These are phyloP conservation scores for Ogataea paraovalis DNA, from an alignment of 805 yeast species.

Conservation along the genomic window DNA sequence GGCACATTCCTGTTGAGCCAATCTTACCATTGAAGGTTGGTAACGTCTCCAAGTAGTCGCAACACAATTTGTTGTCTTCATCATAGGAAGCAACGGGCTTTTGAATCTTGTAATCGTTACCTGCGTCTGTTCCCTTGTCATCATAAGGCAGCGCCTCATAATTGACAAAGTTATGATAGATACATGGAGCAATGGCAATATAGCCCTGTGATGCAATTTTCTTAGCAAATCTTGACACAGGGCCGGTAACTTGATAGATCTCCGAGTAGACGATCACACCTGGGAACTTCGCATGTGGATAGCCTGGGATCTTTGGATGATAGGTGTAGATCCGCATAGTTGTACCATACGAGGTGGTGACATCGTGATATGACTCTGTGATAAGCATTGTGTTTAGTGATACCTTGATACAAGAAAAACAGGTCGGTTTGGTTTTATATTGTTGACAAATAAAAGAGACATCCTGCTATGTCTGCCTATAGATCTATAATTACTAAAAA, in stretches of 20 bases:
- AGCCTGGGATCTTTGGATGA: slow-evolving; percentile 66
- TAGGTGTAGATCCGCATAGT: slow-evolving; percentile 61
- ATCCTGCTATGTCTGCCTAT: neutral
- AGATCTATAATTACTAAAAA: no score
- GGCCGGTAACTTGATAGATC: slow-evolving; percentile 80
- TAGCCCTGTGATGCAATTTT: slow-evolving; percentile 77
- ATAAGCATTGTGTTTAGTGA: slow-evolving; percentile 50
- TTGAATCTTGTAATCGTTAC: slow-evolving; percentile 60
- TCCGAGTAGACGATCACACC: slow-evolving; percentile 78
- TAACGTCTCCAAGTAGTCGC: slow-evolving; percentile 56
- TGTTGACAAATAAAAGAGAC: no score
- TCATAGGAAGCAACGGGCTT: slow-evolving; percentile 72
- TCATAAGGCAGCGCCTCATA: slow-evolving; percentile 68
- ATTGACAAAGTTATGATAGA: slow-evolving; percentile 66
- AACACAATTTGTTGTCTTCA: slow-evolving; percentile 62
- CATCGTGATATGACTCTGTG: slow-evolving; percentile 61
- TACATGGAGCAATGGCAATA: slow-evolving; percentile 74
- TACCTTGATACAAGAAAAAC: neutral
- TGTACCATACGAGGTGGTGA: slow-evolving; percentile 61
- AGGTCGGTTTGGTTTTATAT: no score
- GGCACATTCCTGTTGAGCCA: slow-evolving; percentile 86
- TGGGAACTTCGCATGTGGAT: slow-evolving; percentile 77
- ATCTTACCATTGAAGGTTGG: slow-evolving; percentile 66
- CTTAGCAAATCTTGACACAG: slow-evolving; percentile 73
- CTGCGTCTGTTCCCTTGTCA: slow-evolving; percentile 68